Conservation (phyloP, 108 stramenopile species). For the Aurantiochytrium sp. region DNA sequence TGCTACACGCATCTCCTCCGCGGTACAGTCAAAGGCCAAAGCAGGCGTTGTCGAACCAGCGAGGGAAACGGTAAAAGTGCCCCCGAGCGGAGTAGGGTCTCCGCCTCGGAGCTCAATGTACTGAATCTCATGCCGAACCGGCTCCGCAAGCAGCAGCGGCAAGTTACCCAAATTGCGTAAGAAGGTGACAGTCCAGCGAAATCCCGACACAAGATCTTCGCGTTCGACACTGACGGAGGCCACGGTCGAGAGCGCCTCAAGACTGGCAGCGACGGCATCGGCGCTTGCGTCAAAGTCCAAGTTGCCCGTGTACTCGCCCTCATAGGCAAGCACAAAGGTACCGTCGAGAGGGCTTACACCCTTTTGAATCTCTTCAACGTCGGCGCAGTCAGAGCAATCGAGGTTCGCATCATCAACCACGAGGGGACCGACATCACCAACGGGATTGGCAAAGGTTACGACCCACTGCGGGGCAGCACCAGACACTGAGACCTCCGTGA, state of each 20-base stretch:
- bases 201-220: constrained; percentile 33
- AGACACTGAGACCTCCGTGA: constrained; percentile 27
- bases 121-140: constrained; percentile 53
- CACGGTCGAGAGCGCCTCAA: constrained; percentile 51
- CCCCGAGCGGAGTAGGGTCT: constrained; percentile 65
- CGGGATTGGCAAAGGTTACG: constrained; percentile 57
- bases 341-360: constrained; percentile 55
- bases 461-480: constrained; percentile 15
- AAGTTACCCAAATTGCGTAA: constrained; percentile 63
- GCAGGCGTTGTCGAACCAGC: constrained; percentile 34
- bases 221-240: constrained; percentile 38
- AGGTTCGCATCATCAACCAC: constrained; percentile 15
- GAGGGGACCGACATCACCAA: constrained; percentile 52
- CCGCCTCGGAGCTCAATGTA: constrained; percentile 54
- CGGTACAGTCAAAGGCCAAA: constrained; percentile 55
- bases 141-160: constrained; percentile 42
- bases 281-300: constrained; percentile 62
- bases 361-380: constrained; percentile 40
- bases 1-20: constrained; percentile 48
- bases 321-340: constrained; percentile 60
- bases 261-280: constrained; percentile 38
- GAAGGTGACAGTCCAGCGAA: constrained; percentile 67
- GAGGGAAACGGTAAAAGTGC: constrained; percentile 54
- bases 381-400: background rate
- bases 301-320: constrained; percentile 50